Base-by-base conservation (phyloP, 2,329 filamentous ascomycete species). In the Apiospora hydei region DNA sequence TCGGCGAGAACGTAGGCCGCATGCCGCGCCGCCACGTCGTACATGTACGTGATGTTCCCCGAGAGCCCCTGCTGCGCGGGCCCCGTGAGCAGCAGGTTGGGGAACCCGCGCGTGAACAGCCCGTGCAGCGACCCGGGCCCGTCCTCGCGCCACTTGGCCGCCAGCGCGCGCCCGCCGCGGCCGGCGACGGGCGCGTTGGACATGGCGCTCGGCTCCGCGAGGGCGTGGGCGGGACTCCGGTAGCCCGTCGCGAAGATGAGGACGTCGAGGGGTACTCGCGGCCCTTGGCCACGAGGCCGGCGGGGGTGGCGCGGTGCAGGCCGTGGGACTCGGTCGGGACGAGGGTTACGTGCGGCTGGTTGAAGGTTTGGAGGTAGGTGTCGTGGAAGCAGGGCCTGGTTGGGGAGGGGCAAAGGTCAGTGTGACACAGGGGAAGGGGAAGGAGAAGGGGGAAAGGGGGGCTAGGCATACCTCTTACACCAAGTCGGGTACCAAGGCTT, bases 1-100 rank as follows among this genome's bases (percentile, higher is more conserved):
- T 18, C 51, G 3, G 69, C 21, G 13, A 70, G 26, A 1, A 70
- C 41, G 69, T 70, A 70, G 66, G 51, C 69, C 57, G 69, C 75
- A 71, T 71, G 73, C 70, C 53, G 53, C 67, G 53, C 73, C 67
- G 78, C 76, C 75, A 77, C 77, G 82, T 57, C 75, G 71, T 30
- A 75, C 72, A 6, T 73, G 74, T 57, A 83, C 79, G 0, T 77
- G 71, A 10, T 76, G 74, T 26, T 79, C 67, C 53, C 69, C 77
- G 41, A 79, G 80, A 4, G 73, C 67, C 49, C 70, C 46, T 34
- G n/a, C 43, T 77, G 73, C 18, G 14, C 61, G 30, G 67, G 38
- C 21, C 74, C 73, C 0, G 71, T 26, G 43, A 75, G 74, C 61
- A 78, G 71, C 3, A 77, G 30, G 51, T 76, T 77, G 34, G 77